Base-by-base conservation (phyloP, 2,329 filamentous ascomycete species). In the Arthrobotrys conoides region DNA sequence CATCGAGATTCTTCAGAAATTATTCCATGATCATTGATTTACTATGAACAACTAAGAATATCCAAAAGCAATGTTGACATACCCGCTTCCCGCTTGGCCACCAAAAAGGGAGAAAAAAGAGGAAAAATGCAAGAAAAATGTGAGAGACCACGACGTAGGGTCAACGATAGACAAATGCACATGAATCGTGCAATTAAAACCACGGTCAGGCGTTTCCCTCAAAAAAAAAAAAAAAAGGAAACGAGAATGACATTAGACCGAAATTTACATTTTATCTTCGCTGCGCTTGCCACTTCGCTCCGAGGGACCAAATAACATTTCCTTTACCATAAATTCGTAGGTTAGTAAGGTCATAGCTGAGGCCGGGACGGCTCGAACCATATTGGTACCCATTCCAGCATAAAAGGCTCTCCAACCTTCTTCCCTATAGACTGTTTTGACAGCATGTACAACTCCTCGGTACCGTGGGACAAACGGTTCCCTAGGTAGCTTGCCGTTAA, bases 351-450 rank as follows among this genome's bases (percentile, higher is more conserved):
- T 99, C 27, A 97, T 97, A 83, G 97, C 97, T 20, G 96, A 95
- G 22, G 96, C 94, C 36, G 96, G 96, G 12, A 99, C 91, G 6
- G 96, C 96, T 71, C 96, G 90, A 87, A 98, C 93, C 90, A 99
- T 93, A 85, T 99, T 99, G 61, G 95, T 97, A 44, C 96, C 96
- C 87, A 99, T 93, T 41, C 96, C 96, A 24, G 94, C 95, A 84
- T 99, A 99, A 82, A 99, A 98, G 2, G 95, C 95, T 80, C 92
- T 89, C 94, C 95, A 97, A 5, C 96, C 96, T 85, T 99, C 96
- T 84, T 99, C 96, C 38, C 87, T 87, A 44, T 97, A 86, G 79
- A 99, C 98, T 1, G 91, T 94, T 80, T 90, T 90, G 84, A 92
- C 95, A 0, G 95, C 97, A 83, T 89, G 90, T 53, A 94, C 84